phyloP scores from a whole-genome alignment of 108 stramenopile species.

The Pseudonitzschia multistriata region DNA sequence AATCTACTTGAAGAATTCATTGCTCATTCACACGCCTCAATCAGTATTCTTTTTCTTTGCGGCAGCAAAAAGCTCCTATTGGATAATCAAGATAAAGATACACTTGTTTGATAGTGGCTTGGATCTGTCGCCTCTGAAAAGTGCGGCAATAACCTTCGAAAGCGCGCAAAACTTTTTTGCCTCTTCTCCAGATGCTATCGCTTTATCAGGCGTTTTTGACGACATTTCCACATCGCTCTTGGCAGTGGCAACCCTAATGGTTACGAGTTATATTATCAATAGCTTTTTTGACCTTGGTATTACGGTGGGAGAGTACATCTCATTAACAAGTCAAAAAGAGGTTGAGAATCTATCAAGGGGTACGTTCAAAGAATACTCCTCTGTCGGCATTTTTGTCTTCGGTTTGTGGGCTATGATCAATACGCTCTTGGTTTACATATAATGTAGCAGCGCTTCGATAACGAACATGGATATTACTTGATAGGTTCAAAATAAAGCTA shows the following conservation, averaged over 20 bases:
- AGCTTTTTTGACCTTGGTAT: not conserved
- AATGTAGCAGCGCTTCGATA: not conserved
- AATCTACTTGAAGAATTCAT: constrained; percentile 8
- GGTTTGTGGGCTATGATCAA: constrained; percentile 6
- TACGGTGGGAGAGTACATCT: constrained; percentile 9
- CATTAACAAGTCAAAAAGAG: constrained; percentile 1
- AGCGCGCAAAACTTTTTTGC: constrained; percentile 3
- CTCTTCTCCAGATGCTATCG: constrained; percentile 10
- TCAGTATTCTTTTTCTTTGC: not conserved
- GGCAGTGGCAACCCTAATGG: constrained; percentile 4
- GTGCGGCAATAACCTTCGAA: not conserved
- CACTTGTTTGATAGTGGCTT: constrained; percentile 4
- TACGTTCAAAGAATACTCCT: constrained; percentile 12
- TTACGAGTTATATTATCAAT: constrained; percentile 5
- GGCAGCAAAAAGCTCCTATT: not conserved
- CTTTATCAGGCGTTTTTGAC: constrained; percentile 7
- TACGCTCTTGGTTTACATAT: constrained; percentile 3
- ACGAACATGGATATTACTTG: not conserved
- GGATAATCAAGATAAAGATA: not conserved
- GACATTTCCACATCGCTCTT: not conserved
- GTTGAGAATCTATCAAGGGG: constrained; percentile 7
- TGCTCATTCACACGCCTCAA: not conserved
- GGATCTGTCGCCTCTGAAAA: not conserved
- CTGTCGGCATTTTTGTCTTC: constrained; percentile 4
- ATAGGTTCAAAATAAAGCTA: too few relatives aligned